Conservation (phyloP, 345 rosid genomes). For the Hirschfeldia incana region DNA sequence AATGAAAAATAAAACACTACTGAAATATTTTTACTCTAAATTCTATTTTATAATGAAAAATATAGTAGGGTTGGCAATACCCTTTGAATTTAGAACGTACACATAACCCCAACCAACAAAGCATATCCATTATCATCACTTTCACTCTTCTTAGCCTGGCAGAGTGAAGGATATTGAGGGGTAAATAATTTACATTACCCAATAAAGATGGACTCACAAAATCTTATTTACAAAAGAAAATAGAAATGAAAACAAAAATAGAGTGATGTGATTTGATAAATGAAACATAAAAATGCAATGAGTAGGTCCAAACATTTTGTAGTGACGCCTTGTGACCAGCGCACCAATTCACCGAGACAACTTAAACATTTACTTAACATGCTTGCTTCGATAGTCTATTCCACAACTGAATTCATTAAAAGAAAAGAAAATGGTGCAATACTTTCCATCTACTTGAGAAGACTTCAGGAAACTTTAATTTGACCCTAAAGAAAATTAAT, state of each 20-base stretch:
- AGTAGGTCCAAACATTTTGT: constrained; percentile 40
- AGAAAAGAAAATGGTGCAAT: neutral
- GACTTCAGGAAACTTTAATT: neutral
- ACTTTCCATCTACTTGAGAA: constrained; percentile 21
- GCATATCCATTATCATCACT: neutral
- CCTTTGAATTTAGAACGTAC: neutral
- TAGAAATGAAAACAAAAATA: neutral
- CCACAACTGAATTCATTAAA: constrained; percentile 21
- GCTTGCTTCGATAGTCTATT: constrained; percentile 32
- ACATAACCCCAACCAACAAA: neutral
- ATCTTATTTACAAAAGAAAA: neutral
- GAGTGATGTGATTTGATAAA: neutral
- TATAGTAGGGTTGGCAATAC: no score
- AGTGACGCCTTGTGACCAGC: constrained; percentile 42
- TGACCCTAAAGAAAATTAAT: neutral
- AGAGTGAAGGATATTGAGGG: neutral
- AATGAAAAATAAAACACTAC: no score
- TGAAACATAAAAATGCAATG: neutral
- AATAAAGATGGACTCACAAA: neutral
- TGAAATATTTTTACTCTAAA: no score
- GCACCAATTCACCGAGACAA: constrained; percentile 39
- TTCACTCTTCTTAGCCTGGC: neutral
- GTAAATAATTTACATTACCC: neutral
- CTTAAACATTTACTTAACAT: constrained; percentile 20
- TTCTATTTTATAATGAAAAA: no score